These are phyloP conservation scores for Fusarium sp. DNA, from an alignment of 2,329 filamentous ascomycete species.

Conservation along the genomic window DNA sequence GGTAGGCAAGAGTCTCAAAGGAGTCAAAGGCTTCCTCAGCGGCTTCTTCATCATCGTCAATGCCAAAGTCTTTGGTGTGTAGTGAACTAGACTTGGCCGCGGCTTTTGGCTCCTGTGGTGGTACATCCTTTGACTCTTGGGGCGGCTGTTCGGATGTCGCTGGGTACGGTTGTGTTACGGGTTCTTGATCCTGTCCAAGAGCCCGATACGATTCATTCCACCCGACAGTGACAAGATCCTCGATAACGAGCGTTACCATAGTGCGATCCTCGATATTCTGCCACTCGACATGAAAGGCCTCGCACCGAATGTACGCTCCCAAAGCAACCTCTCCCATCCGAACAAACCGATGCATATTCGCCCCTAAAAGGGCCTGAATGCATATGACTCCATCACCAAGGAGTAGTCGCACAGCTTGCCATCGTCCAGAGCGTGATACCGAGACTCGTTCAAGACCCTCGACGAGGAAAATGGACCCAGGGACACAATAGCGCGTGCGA, in stretches of 20 bases:
- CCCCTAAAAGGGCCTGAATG: conserved; percentile 62
- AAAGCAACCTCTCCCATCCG: conserved; percentile 56
- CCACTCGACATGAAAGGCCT: conserved; percentile 52
- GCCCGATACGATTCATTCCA: conserved; percentile 57
- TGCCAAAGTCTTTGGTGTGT: not conserved
- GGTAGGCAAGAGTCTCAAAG: conserved; percentile 51
- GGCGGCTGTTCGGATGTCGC: not conserved
- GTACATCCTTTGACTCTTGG: not conserved
- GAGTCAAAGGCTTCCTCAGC: conserved; percentile 50
- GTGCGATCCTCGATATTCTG: conserved; percentile 15
- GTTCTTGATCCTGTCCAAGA: conserved; percentile 22
- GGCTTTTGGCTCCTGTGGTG: not conserved
- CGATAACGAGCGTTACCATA: conserved; percentile 59
- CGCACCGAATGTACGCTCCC: conserved; percentile 62
- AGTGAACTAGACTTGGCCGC: not conserved
- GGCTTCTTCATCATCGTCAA: conserved; percentile 35
- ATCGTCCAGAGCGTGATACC: conserved; percentile 49
- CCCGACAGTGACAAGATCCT: conserved; percentile 58
- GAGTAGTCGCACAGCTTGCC: conserved; percentile 59
- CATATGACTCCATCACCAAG: conserved; percentile 65
- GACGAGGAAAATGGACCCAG: conserved; percentile 62
- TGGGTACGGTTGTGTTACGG: not conserved
- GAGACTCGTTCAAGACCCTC: conserved; percentile 55
- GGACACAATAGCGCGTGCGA: conserved; percentile 58
- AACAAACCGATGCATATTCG: conserved; percentile 60